A percentile compares a stretch with the other conserved stretches of the same genome.
Conservation (phyloP, 1,284 basidiomycete genomes). For the Thecaphora thlaspeos region DNA sequence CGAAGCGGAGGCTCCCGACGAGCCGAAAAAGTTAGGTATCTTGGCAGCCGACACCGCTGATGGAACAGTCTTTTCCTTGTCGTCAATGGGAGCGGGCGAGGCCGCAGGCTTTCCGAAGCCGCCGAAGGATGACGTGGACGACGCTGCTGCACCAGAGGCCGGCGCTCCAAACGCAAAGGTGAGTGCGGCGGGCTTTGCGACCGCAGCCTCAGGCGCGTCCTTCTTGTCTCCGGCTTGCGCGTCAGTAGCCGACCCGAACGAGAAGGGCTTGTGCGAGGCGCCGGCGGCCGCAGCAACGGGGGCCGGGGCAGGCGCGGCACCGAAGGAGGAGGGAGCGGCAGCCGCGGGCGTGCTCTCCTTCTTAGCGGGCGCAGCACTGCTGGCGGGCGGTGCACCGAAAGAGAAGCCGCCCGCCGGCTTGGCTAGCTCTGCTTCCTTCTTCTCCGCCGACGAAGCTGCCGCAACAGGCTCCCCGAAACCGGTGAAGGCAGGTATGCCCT, state of each 20-base stretch:
- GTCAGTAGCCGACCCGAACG: constrained; percentile 4
- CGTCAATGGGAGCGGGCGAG: neutral
- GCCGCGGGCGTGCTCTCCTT: constrained; percentile 14
- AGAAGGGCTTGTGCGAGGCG: constrained; percentile 12
- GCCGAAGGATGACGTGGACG: constrained; percentile 6
- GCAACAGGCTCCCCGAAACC: neutral
- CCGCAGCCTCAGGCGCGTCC: constrained; percentile 4
- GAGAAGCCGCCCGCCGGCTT: constrained; percentile 10
- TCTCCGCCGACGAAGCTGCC: neutral
- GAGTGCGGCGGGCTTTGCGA: constrained; percentile 4
- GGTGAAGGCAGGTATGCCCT: neutral
- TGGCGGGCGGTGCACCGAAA: constrained; percentile 13
- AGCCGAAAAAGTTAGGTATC: constrained; percentile 1
- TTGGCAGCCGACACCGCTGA: neutral
- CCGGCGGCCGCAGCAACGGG: constrained; percentile 5
- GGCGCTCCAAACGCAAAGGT: constrained; percentile 21
- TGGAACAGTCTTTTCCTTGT: neutral
- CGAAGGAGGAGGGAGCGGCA: constrained; percentile 11
- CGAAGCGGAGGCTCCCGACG: neutral
- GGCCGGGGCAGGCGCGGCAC: constrained; percentile 4
- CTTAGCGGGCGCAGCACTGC: no score
- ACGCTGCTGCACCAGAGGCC: neutral
- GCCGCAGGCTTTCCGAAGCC: constrained; percentile 13
- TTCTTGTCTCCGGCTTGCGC: neutral
- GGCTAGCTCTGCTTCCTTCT: neutral